Conservation (phyloP, 2,329 filamentous ascomycete species). For the Cytospora piceae region DNA sequence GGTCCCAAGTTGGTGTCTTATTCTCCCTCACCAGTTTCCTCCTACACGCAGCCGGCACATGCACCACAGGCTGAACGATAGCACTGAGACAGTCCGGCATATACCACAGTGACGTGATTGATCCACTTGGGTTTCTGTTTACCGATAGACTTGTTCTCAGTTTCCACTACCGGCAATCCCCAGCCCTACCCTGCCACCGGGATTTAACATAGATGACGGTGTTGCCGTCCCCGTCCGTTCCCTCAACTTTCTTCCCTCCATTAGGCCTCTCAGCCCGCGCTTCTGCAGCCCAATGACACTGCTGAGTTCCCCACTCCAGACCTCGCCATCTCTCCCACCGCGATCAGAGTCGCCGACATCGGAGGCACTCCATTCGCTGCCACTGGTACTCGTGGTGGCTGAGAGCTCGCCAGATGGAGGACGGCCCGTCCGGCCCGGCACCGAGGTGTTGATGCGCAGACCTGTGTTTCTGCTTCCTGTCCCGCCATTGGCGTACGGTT, state of each 20-base stretch:
- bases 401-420: conserved; percentile 54
- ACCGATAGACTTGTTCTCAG: conserved; percentile 3
- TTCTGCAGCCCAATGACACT: conserved; percentile 96
- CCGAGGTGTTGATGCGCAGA: conserved; percentile 54
- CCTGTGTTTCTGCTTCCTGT: conserved; percentile 41
- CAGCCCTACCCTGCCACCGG: conserved; percentile 26
- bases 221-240: conserved; percentile 62
- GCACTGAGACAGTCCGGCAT: neutral
- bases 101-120: neutral
- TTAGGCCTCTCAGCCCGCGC: conserved; percentile 83
- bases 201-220: conserved; percentile 31
- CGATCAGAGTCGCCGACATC: conserved; percentile 55
- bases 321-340: conserved; percentile 55
- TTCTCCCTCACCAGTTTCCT: neutral
- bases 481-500: conserved; percentile 40
- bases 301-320: conserved; percentile 82
- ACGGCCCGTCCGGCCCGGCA: conserved; percentile 39
- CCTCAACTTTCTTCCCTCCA: conserved; percentile 88
- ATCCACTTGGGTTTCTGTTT: neutral
- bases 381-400: conserved; percentile 54
- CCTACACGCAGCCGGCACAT: neutral
- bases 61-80: neutral
- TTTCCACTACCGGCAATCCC: conserved; percentile 27
- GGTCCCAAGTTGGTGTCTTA: neutral
- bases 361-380: conserved; percentile 58